Evolutionary conservation across 768 basidiomycete genomes (phyloP), one percentile per base, ranked within the genome.

Genomic region (Calocybe gangraenosa): DNA sequence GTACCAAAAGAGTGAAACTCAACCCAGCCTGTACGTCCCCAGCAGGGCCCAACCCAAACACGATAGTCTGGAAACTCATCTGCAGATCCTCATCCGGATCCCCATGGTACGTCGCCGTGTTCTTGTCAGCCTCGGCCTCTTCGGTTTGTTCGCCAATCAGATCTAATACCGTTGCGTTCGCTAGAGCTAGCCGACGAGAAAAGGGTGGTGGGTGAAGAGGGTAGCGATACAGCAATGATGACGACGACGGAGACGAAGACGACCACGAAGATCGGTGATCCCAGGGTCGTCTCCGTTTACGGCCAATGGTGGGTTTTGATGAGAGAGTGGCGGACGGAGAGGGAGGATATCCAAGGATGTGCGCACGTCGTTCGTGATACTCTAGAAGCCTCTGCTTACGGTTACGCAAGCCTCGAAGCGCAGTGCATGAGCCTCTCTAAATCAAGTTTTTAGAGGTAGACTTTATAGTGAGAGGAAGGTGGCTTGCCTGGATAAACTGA

Each of bases 361-460:
- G 50, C 13, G 65, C 64, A 1, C 85, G 71, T 13, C 84, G 76
- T 44, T 79, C 75, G 0, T 74, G 70, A 48, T 87, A 88, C 59
- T 89, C 87, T 5, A 69, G 61, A 14, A 89, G 64, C 1, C 87
- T 73, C 58, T 88, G 86, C 4, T 75, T 57, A 28, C 85, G 81
- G 46, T 82, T 87, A 7, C 78, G 76, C 2, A 71, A 59, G 31
- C 80, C 76, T n/a, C 68, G 65, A 1, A 69, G 69, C 33, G 73
- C 59, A 49, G 59, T 75, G 21, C 76, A 75, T 11, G 76, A 73
- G 28, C 70, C 73, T 46, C 69, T 70, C 84, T 84, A 48, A 14
- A n/a, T 36, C 10, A 30, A 40, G 34, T 49, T 32, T 36, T 23
- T 38, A 20, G 34, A 17, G 22, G 44, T 11, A 6, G 28, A 25